Conservation (phyloP, 2,329 filamentous ascomycete genomes). For the Trichoderma afroharzianum region DNA sequence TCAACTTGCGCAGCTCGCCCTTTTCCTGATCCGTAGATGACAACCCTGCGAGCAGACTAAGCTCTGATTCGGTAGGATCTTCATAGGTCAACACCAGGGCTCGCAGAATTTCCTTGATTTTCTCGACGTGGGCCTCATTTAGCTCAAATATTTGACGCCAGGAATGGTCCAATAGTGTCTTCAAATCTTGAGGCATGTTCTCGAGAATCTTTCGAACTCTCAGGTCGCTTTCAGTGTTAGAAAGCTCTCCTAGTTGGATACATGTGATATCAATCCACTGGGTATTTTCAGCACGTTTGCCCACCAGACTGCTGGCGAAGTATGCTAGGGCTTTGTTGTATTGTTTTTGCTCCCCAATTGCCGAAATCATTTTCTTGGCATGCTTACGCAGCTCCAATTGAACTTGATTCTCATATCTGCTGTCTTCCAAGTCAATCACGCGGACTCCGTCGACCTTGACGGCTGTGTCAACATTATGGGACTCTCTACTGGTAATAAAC, state of each 20-base stretch:
- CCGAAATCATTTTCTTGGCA: conserved; percentile 31
- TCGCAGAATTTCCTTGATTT: conserved; percentile 42
- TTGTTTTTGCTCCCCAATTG: conserved; percentile 33
- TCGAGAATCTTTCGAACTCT: conserved; percentile 38
- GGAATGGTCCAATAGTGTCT: conserved; percentile 34
- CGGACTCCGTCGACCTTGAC: conserved; percentile 29
- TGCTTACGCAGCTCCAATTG: conserved; percentile 33
- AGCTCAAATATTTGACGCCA: conserved; percentile 37
- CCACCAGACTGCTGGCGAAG: conserved; percentile 41
- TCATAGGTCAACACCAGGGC: conserved; percentile 40
- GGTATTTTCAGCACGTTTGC: conserved; percentile 39
- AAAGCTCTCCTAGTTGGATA: conserved; percentile 39
- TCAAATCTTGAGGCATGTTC: conserved; percentile 38
- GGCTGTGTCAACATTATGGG: conserved; percentile 26
- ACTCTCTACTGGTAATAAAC: conserved; percentile 40
- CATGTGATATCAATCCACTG: conserved; percentile 44
- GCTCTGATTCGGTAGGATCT: conserved; percentile 37
- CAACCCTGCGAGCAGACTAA: conserved; percentile 37
- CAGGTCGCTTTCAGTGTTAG: conserved; percentile 36
- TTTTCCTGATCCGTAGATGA: conserved; percentile 30
- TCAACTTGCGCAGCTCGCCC: conserved; percentile 32
- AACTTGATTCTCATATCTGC: conserved; percentile 36
- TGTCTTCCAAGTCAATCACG: conserved; percentile 36
- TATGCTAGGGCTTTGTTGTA: conserved; percentile 42
- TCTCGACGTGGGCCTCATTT: conserved; percentile 32